Conservation (phyloP, 169 alveolate genomes). For the Cryptosporidium ryanae region DNA sequence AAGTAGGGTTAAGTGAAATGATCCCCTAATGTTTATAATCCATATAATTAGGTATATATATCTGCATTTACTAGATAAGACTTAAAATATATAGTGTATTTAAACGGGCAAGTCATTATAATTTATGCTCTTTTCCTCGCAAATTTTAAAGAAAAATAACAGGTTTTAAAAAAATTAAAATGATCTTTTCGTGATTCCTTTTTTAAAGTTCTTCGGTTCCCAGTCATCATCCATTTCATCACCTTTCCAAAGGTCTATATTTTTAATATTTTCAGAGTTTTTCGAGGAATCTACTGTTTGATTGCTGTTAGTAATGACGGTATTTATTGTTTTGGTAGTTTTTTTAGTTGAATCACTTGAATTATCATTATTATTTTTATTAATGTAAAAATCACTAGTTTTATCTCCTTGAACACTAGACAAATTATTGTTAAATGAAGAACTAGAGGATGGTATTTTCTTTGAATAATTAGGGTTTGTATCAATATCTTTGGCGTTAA, state of each 20-base stretch:
- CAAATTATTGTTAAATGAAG: background rate
- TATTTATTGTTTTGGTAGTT: background rate
- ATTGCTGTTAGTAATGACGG: background rate
- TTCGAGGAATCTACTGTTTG: background rate
- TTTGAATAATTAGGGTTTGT: background rate
- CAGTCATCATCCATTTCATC: conserved; percentile 57
- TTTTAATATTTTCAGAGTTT: background rate
- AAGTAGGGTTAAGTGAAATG: too few relatives aligned
- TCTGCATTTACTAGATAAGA: too few relatives aligned
- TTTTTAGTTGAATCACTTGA: background rate
- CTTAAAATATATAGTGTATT: too few relatives aligned
- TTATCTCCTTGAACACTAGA: background rate
- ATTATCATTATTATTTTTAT: background rate
- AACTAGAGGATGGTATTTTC: background rate
- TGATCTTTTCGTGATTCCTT: conserved; percentile 29
- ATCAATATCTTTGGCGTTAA: background rate
- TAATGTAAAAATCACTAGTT: background rate
- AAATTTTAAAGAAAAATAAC: too few relatives aligned
- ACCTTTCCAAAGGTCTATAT: conserved; percentile 56
- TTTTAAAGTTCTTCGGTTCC: conserved; percentile 63
- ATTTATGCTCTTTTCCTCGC: too few relatives aligned
- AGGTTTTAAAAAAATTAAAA: background rate
- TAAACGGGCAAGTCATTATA: too few relatives aligned
- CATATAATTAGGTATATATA: too few relatives aligned
- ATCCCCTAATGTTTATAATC: too few relatives aligned